Evolutionary conservation across 1,284 basidiomycete species (phyloP), one percentile per base, ranked within the genome.

Genomic region (Spongiforma sp.): DNA sequence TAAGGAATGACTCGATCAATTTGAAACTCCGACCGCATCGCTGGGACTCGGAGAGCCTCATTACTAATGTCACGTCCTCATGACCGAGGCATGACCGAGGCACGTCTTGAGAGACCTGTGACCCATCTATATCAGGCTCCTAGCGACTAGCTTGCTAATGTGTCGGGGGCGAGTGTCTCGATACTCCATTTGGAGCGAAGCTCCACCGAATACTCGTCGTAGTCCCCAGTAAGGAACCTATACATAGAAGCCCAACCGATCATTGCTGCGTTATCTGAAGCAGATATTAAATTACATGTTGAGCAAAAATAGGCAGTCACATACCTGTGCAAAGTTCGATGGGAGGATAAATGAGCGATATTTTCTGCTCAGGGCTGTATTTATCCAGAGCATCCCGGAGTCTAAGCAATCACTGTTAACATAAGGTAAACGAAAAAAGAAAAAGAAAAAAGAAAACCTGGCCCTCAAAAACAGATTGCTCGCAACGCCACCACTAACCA

Each of bases 191-290:
- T 89, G 19, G 89, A 77, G 33, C 81, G 79, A 19, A 87, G 79
- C 53, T 82, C 82, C 24, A 88, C 84, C 39, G 80, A 82, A 74
- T 88, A 93, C 33, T 81, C 82, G 68, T 98, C 95, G 48, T 83
- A 79, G 67, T 90, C 86, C 4, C 80, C 81, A 0, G 79, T 79
- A n/a, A 90, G 81, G 66, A 97, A 91, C 15, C 94, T 86, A 67
- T 91, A 79, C 83, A 96, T 90, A 0, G 93, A 90, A 9, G 94
- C 90, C 92, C 92, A 96, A 2, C 86, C 96, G 67, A 98, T 93
- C 96, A 98, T 98, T 2, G 89, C 95, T 0, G 96, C 96, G 73
- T 98, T 98, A 71, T 98, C 96, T 95, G 67, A 12, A 28, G 61
- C 54, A 24, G 33, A 30, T 28, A 24, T 64, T 6, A 65, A 58